Conservation (phyloP, 1,284 basidiomycete species). For the Heimioporus punctisporus region DNA sequence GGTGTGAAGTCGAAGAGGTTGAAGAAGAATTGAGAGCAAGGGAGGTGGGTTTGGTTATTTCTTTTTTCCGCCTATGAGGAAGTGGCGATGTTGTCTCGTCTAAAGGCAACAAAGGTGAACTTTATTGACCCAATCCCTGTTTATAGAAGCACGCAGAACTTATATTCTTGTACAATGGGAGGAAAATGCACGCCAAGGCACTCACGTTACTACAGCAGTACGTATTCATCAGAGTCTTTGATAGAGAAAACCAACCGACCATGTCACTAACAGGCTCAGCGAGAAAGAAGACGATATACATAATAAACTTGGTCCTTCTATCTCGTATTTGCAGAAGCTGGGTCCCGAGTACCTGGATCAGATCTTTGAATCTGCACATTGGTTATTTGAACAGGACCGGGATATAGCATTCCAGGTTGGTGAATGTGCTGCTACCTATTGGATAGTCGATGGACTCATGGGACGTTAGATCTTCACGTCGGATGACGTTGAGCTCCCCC, state of each 20-base stretch:
- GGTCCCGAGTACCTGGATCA: slow-evolving; percentile 80
- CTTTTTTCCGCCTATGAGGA: too few relatives aligned
- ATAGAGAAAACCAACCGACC: neutral
- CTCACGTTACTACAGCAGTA: slow-evolving; percentile 82
- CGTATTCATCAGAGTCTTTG: slow-evolving; percentile 1
- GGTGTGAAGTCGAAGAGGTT: slow-evolving; percentile 97
- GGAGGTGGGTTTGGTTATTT: slow-evolving; percentile 53
- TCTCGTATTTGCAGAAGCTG: slow-evolving; percentile 91
- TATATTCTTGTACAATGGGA: slow-evolving; percentile 91
- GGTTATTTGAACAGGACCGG: slow-evolving; percentile 81
- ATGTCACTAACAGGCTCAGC: slow-evolving; percentile 57
- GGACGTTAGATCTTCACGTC: slow-evolving; percentile 86
- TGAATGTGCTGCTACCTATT: neutral
- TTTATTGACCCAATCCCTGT: too few relatives aligned
- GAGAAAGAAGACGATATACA: slow-evolving; percentile 78
- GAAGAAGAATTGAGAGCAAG: slow-evolving; percentile 85
- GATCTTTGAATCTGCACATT: slow-evolving; percentile 80
- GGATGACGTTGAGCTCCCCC: slow-evolving; percentile 91
- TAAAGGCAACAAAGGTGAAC: too few relatives aligned
- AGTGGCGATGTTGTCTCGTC: too few relatives aligned
- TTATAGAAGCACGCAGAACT: slow-evolving; percentile 89
- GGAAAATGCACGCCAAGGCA: slow-evolving; percentile 95
- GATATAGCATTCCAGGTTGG: slow-evolving; percentile 78
- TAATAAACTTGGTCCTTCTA: slow-evolving; percentile 84
- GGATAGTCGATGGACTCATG: neutral